Conservation (phyloP, 345 rosid species). For the Eutrema yunnanense region DNA sequence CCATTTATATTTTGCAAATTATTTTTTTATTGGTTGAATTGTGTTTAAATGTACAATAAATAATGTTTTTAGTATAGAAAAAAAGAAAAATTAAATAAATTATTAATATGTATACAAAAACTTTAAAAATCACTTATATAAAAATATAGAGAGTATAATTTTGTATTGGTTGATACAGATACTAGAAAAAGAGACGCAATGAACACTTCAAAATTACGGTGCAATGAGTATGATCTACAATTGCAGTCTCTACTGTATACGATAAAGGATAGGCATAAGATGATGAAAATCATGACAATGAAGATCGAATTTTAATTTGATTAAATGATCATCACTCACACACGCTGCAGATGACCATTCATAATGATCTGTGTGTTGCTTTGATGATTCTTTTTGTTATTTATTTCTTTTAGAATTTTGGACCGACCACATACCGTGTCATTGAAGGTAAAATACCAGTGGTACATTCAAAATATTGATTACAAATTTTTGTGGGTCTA, state of each 20-base stretch:
- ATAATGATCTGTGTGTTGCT: constrained; percentile 3
- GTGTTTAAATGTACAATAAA: too few relatives aligned
- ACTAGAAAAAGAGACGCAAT: neutral
- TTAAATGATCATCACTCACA: constrained; percentile 10
- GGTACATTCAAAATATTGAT: too few relatives aligned
- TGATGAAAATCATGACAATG: constrained; percentile 20
- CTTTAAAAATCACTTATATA: too few relatives aligned
- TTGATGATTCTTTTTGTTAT: neutral
- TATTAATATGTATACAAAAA: too few relatives aligned
- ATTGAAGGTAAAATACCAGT: constrained; percentile 26
- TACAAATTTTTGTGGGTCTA: constrained; percentile 20
- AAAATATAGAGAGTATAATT: too few relatives aligned
- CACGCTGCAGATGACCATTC: neutral
- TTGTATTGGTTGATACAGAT: neutral
- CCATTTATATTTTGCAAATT: too few relatives aligned
- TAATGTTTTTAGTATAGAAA: too few relatives aligned
- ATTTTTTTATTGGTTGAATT: too few relatives aligned
- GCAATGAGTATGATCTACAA: constrained; percentile 13
- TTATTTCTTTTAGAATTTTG: constrained; percentile 9
- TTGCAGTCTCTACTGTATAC: neutral
- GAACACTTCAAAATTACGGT: constrained; percentile 21
- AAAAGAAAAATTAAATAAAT: too few relatives aligned
- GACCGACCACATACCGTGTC: constrained; percentile 24
- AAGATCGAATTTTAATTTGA: constrained; percentile 13
- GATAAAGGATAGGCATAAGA: constrained; percentile 6